Evolutionary conservation across 345 rosid genomes (phyloP), one percentile per base, ranked within the genome.

Genomic region (Laguncularia racemosa): DNA sequence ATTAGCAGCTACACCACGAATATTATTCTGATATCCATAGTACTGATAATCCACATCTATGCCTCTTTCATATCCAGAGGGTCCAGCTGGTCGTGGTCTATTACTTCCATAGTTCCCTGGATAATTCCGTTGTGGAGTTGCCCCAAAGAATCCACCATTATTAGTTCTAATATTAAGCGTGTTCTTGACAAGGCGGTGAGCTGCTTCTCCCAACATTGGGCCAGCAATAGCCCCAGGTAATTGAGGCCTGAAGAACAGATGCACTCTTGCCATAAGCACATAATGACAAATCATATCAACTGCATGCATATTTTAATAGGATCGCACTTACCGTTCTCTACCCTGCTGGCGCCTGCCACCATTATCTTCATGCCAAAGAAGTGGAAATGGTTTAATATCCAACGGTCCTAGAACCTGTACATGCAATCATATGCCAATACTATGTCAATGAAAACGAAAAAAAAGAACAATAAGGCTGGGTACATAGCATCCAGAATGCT

Each of bases 151-250:
- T 58, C 80, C 80, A 53, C 76, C 67, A 70, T 73, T 77, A 19
- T 73, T 79, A 18, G 82, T 44, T 77, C 78, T 88, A 58, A 85
- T 69, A 70, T 88, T 95, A 53, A 95, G 97, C 1, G 93, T 79
- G 70, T 78, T 95, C 80, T 77, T 95, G 64, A 95, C 85, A 55
- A 95, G 97, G 61, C 99, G 97, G 71, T 90, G 96, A 66, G 96
- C 97, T 57, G 96, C 96, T 72, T 88, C 96, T 67, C 96, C 97
- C 69, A 95, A 75, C 40, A 67, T 14, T 50, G 73, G 81, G 20
- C 99, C 96, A 7, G 78, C 78, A 16, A 90, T 78, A 48, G 87
- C 97, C 61, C 97, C 91, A 53, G 87, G 89, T 58, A 90, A 80
- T 57, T 70, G 90, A 12, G 85, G 81, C 84, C 99, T 90, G 78